These are phyloP conservation scores for Solanum aculeatissimum DNA, from an alignment of 305 asterid genomes.

Conservation along the genomic window DNA sequence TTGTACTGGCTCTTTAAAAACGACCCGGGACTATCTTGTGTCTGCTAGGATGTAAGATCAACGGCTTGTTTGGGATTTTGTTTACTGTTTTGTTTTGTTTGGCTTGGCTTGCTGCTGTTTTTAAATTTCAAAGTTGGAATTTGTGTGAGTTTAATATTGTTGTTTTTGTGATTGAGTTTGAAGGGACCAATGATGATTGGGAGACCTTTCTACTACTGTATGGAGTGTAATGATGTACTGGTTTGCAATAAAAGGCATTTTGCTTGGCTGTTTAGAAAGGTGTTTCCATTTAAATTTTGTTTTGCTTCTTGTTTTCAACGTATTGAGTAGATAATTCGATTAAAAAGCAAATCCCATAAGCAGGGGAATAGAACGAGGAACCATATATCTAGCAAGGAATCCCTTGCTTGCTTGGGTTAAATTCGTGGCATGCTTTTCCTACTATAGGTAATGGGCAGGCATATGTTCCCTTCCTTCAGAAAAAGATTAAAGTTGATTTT, in stretches of 20 bases:
- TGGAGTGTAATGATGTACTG: background rate
- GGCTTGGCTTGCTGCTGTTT: conserved; percentile 25
- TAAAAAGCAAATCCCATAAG: background rate
- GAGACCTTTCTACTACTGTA: background rate
- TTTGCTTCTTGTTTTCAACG: background rate
- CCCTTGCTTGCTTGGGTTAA: background rate
- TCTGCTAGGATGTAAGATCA: background rate
- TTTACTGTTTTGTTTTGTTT: conserved; percentile 6
- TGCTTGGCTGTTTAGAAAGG: conserved; percentile 1
- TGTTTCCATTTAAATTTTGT: background rate
- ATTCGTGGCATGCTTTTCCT: background rate
- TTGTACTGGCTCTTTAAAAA: conserved; percentile 52
- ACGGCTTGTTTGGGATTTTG: conserved; percentile 19
- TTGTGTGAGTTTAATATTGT: background rate
- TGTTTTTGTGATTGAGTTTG: background rate
- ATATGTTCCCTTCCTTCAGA: background rate
- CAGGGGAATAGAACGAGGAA: background rate
- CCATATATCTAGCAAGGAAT: background rate
- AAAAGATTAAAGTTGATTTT: too few relatives aligned
- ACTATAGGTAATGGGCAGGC: background rate
- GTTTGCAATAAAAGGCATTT: conserved; percentile 20
- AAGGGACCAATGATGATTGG: conserved; percentile 22
- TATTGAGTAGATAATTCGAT: background rate
- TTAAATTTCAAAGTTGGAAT: conserved; percentile 11
- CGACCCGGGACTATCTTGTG: background rate